These are phyloP conservation scores for Eucalyptus shirleyi DNA, from an alignment of 345 rosid genomes.

Conservation along the genomic window DNA sequence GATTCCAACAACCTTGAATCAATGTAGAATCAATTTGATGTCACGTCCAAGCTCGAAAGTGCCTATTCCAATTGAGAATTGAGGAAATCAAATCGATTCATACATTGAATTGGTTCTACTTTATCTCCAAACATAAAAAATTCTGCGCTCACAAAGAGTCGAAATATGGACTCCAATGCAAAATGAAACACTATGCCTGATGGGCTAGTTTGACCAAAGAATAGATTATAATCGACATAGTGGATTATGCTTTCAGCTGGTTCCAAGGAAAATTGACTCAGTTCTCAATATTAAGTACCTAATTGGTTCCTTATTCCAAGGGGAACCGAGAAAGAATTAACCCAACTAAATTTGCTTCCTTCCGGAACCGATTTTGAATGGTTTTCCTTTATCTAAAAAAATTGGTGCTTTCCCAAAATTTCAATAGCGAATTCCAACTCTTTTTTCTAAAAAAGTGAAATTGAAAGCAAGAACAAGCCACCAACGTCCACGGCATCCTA, in stretches of 20 bases:
- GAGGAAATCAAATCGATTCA: not conserved
- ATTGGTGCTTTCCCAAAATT: too few species aligned
- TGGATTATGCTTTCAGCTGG: rapidly evolving
- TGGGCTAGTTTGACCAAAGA: not conserved
- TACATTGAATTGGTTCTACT: not conserved
- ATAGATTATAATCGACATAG: not conserved
- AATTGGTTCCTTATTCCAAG: not conserved
- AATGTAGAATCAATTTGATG: not conserved
- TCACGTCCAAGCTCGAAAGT: not conserved
- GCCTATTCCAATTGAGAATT: not conserved
- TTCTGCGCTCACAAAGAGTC: rapidly evolving
- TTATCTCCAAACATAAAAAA: not conserved
- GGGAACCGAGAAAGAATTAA: not conserved
- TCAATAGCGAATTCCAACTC: not conserved
- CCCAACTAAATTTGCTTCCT: not conserved
- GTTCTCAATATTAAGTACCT: rapidly evolving
- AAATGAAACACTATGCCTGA: not conserved
- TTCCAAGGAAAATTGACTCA: not conserved
- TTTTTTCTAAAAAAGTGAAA: not conserved
- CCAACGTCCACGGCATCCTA: not conserved
- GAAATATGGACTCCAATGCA: not conserved
- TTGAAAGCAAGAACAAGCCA: not conserved
- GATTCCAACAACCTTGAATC: not conserved
- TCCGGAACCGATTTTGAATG: rapidly evolving
- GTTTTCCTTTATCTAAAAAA: not conserved